phyloP scores from a whole-genome alignment of 257 asterid genomes.

The Plantago elongata region DNA sequence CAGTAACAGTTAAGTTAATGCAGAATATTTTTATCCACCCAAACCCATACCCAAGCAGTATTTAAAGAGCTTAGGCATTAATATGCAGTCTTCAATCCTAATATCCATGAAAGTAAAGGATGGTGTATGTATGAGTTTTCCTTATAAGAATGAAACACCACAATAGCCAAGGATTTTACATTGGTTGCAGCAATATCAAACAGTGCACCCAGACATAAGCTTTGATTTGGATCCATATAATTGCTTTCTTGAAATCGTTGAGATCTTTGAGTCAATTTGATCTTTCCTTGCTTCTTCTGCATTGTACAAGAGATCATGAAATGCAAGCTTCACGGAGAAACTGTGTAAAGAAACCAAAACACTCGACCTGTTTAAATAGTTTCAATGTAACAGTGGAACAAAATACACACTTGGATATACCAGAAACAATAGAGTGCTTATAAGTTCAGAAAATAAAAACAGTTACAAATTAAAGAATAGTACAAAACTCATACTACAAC shows the following conservation, averaged over 20 bases:
- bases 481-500: background rate
- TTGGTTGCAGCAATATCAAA: conserved; percentile 98
- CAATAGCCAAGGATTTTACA: conserved; percentile 32
- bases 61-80: too few species aligned
- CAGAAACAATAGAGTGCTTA: background rate
- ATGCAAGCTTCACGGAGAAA: background rate
- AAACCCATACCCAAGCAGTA: too few species aligned
- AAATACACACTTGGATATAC: too few species aligned
- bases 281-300: conserved; percentile 70
- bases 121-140: too few species aligned
- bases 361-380: too few species aligned
- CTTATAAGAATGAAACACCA: too few species aligned
- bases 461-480: conserved; percentile 4
- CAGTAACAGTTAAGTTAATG: too few species aligned
- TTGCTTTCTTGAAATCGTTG: conserved; percentile 76
- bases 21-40: too few species aligned
- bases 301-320: conserved; percentile 17
- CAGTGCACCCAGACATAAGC: conserved; percentile 90
- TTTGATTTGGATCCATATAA: conserved; percentile 93
- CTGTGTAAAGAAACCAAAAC: too few species aligned
- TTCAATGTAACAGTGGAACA: too few species aligned
- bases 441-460: background rate
- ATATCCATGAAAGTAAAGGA: too few species aligned
- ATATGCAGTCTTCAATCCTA: too few species aligned
- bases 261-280: conserved; percentile 48